These are phyloP conservation scores for Magnolia sinica DNA, from an alignment of 164 flowering plant genomes.

Conservation along the genomic window DNA sequence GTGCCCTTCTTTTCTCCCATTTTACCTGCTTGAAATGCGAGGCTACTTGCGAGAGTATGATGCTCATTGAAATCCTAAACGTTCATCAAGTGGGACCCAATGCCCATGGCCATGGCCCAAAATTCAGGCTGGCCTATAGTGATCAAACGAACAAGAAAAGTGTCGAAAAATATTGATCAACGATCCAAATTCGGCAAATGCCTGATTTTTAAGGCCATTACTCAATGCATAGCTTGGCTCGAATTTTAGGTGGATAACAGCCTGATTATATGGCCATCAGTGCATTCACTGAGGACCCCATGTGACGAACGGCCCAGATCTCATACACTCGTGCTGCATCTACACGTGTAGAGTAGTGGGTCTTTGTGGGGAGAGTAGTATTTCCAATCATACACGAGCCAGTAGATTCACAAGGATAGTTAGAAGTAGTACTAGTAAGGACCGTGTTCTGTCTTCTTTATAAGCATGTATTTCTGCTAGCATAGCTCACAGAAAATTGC, in stretches of 20 bases:
- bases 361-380: background rate
- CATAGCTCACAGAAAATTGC: background rate
- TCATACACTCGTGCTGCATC: background rate
- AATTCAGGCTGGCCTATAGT: background rate
- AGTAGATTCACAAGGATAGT: background rate
- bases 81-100: background rate
- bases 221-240: no score
- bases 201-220: background rate
- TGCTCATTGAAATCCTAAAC: background rate
- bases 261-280: background rate
- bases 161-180: background rate
- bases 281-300: background rate
- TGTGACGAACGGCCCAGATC: background rate
- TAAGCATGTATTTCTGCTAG: slow-evolving; percentile 15
- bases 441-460: slow-evolving; percentile 19
- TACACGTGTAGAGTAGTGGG: background rate
- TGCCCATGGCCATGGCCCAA: background rate
- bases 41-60: background rate
- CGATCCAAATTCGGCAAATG: background rate
- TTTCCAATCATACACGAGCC: background rate
- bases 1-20: background rate
- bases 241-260: background rate
- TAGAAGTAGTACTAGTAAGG: slow-evolving; percentile 11
- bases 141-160: background rate
- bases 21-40: background rate